These are phyloP conservation scores for Thelonectria olida DNA, from an alignment of 2,329 filamentous ascomycete species.

Conservation along the genomic window DNA sequence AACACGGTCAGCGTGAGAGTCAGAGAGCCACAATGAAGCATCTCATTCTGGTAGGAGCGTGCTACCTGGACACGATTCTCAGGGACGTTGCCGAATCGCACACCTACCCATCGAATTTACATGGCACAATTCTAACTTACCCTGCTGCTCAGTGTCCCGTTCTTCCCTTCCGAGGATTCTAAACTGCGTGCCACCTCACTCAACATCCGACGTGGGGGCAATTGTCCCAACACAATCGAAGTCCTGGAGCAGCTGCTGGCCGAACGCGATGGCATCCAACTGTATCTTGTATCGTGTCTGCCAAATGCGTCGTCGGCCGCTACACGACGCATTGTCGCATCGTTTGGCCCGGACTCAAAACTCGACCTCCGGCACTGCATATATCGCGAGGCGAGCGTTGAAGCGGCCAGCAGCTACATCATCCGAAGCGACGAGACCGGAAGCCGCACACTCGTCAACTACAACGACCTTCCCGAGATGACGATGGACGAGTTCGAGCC, in stretches of 20 bases:
- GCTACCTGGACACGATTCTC: constrained; percentile 77
- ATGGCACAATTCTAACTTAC: constrained; percentile 22
- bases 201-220: constrained; percentile 72
- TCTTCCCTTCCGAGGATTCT: constrained; percentile 75
- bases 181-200: constrained; percentile 74
- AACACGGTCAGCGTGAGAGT: background rate
- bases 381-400: constrained; percentile 61
- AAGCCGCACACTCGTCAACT: constrained; percentile 76
- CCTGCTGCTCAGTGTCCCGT: constrained; percentile 61
- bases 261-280: constrained; percentile 38
- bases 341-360: constrained; percentile 55
- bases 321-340: constrained; percentile 60
- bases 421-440: constrained; percentile 67
- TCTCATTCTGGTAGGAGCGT: constrained; percentile 72
- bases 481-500: constrained; percentile 65
- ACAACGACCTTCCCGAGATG: constrained; percentile 76
- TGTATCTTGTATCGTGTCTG: constrained; percentile 61
- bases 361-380: constrained; percentile 67
- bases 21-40: constrained; percentile 55
- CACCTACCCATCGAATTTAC: background rate
- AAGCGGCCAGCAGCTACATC: constrained; percentile 75
- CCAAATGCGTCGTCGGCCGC: constrained; percentile 62
- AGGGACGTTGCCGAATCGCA: constrained; percentile 55
- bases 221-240: constrained; percentile 76
- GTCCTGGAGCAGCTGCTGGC: constrained; percentile 71